A percentile compares a stretch with the other conserved stretches of the same genome.
Conservation (phyloP, 2,329 filamentous ascomycete genomes). For the Thyridium curvatum region DNA sequence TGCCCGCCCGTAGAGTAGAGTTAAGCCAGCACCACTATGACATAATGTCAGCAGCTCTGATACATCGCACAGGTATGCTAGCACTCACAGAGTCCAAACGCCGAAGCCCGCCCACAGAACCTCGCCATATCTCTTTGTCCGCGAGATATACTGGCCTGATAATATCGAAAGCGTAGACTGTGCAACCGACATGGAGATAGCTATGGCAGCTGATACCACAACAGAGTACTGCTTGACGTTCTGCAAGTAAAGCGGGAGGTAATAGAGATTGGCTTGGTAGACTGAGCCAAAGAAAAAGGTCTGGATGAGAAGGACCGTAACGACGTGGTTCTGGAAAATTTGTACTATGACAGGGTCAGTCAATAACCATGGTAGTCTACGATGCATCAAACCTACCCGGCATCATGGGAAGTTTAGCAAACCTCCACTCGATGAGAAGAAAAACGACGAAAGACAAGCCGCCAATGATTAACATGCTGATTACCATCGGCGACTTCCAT, state of each 20-base stretch:
- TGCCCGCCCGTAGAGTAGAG: too few relatives aligned
- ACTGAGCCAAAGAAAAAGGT: slow-evolving; percentile 54
- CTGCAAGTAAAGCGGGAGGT: slow-evolving; percentile 56
- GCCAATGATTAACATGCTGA: slow-evolving; percentile 50
- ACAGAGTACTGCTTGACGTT: slow-evolving; percentile 35
- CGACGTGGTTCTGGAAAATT: slow-evolving; percentile 47
- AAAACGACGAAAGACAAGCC: slow-evolving; percentile 33
- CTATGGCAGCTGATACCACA: slow-evolving; percentile 42
- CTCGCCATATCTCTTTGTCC: slow-evolving; percentile 49
- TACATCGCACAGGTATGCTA: too few relatives aligned
- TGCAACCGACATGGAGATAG: slow-evolving; percentile 39
- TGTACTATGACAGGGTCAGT: slow-evolving; percentile 22
- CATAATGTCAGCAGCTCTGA: too few relatives aligned
- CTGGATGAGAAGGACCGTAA: slow-evolving; percentile 49
- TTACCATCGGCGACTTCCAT: slow-evolving; percentile 51
- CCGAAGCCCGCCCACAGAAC: slow-evolving; percentile 41
- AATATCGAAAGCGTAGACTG: slow-evolving; percentile 39
- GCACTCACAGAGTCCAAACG: slow-evolving; percentile 25
- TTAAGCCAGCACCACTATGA: too few relatives aligned
- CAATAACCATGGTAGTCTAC: background rate
- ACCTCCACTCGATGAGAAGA: slow-evolving; percentile 43
- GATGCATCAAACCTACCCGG: slow-evolving; percentile 26
- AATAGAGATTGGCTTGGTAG: slow-evolving; percentile 55
- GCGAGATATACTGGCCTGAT: slow-evolving; percentile 53
- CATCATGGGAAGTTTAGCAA: slow-evolving; percentile 52